Percentiles rank a stretch among this genome's conserved stretches.
Evolutionary conservation across 2,329 filamentous ascomycete species (phyloP).

Genomic region (Rhinocladiella mackenziei): DNA sequence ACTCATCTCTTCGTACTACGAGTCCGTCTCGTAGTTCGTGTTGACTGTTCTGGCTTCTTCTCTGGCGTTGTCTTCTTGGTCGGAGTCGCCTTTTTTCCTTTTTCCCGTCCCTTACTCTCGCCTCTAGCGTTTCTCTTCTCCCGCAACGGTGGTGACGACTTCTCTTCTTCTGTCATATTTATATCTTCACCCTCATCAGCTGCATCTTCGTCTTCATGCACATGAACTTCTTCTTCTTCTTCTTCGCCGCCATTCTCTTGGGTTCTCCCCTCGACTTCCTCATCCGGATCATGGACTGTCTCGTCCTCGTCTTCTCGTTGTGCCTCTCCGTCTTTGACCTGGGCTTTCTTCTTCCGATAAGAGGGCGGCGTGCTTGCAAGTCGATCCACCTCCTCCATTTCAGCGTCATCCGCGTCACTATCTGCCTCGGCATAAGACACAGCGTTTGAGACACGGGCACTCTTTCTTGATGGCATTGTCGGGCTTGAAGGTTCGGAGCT

Average conservation of each 20-base stretch:
- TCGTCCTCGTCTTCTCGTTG: conserved; percentile 5
- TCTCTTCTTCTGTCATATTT: conserved; percentile 5
- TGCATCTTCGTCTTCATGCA: conserved; percentile 18
- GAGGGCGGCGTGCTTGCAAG: conserved; percentile 9
- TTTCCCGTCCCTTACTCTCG: conserved; percentile 1
- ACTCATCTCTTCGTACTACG: conserved; percentile 12
- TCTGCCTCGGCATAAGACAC: conserved; percentile 43
- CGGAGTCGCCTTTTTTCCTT: conserved; percentile 2
- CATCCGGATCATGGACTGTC: conserved; percentile 2
- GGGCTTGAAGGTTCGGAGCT: conserved; percentile 36
- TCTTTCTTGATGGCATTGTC: conserved; percentile 37
- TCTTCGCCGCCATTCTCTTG: not conserved
- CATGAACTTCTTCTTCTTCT: conserved; percentile 9
- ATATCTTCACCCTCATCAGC: not conserved
- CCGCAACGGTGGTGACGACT: conserved; percentile 5
- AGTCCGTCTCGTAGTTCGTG: conserved; percentile 14
- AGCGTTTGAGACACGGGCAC: conserved; percentile 36
- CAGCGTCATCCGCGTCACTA: conserved; percentile 43
- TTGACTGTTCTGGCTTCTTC: conserved; percentile 6
- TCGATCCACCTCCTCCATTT: conserved; percentile 36
- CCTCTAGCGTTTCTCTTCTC: conserved; percentile 6
- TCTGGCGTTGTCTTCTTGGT: conserved; percentile 1
- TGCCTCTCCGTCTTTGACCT: conserved; percentile 6
- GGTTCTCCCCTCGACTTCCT: not conserved
- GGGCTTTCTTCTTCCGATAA: conserved; percentile 32